These are phyloP conservation scores for Areca catechu DNA, from an alignment of 176 grass and related monocot species.

Conservation along the genomic window DNA sequence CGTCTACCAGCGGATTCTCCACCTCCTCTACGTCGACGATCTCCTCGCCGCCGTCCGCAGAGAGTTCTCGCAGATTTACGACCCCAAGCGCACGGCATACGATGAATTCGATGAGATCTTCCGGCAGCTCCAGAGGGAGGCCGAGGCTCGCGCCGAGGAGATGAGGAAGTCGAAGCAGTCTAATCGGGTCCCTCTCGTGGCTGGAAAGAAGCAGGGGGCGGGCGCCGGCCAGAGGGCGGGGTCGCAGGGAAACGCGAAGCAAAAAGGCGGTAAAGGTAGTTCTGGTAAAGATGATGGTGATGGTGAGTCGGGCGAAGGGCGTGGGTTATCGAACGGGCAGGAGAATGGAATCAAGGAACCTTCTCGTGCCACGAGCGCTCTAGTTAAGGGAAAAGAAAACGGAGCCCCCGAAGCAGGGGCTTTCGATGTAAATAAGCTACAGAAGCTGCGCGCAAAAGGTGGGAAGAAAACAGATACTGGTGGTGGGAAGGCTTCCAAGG, in stretches of 20 bases:
- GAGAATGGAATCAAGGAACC: conserved; percentile 20
- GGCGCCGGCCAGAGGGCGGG: background rate
- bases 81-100: conserved; percentile 35
- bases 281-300: conserved; percentile 43
- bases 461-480: conserved; percentile 25
- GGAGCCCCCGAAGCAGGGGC: conserved; percentile 58
- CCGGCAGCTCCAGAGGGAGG: conserved; percentile 81
- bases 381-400: conserved; percentile 61
- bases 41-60: conserved; percentile 62
- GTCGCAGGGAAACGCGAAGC: no score
- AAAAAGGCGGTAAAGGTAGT: background rate
- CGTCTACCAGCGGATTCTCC: conserved; percentile 84
- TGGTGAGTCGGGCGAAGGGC: conserved; percentile 32
- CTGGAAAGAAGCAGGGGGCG: conserved; percentile 16
- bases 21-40: conserved; percentile 80
- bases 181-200: background rate
- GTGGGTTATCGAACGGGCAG: conserved; percentile 7
- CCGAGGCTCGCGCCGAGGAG: conserved; percentile 56
- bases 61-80: conserved; percentile 54
- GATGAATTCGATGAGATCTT: conserved; percentile 48
- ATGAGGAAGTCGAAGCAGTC: conserved; percentile 66
- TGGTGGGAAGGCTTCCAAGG: conserved; percentile 24
- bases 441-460: conserved; percentile 29
- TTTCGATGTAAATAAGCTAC: conserved; percentile 92
- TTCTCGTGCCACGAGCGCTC: conserved; percentile 12